A percentile compares a stretch with the other conserved stretches of the same genome.
Evolutionary conservation across 2,329 filamentous ascomycete genomes (phyloP).

Genomic region (Ramularia collo-cygni): DNA sequence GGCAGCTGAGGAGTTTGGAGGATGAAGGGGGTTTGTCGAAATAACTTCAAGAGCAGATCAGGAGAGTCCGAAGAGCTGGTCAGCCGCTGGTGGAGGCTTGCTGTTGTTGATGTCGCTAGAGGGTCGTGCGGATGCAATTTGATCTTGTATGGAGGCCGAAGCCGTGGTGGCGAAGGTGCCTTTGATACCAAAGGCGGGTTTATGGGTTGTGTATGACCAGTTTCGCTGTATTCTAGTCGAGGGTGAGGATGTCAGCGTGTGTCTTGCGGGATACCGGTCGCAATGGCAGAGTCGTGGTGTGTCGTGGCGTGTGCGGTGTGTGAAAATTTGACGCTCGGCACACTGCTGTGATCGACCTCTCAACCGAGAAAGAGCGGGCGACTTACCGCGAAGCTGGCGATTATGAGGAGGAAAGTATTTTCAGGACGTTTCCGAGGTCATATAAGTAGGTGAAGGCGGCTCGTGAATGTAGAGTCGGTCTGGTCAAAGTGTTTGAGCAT

Average conservation of each 20-base stretch:
- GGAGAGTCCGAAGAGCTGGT: conserved; percentile 32
- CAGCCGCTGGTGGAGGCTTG: conserved; percentile 33
- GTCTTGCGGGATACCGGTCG: neutral
- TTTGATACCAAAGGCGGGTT: conserved; percentile 33
- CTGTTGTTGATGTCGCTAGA: conserved; percentile 45
- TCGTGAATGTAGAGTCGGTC: too few species aligned
- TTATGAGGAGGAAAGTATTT: neutral
- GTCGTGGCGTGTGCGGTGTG: neutral
- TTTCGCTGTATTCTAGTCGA: conserved; percentile 2
- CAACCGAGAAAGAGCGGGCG: neutral
- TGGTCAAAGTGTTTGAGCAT: too few species aligned
- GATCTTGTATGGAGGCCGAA: conserved; percentile 38
- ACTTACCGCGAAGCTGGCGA: conserved; percentile 4
- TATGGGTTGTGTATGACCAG: conserved; percentile 7
- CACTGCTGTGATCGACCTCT: neutral
- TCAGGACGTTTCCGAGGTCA: neutral
- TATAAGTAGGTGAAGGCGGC: neutral
- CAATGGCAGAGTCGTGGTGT: neutral
- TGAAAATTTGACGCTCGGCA: neutral
- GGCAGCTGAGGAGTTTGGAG: conserved; percentile 79
- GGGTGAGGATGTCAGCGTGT: conserved; percentile 1
- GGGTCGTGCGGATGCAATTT: conserved; percentile 41
- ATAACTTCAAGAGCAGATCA: conserved; percentile 37
- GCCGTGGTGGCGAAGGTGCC: conserved; percentile 38
- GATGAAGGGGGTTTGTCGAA: conserved; percentile 44